Evolutionary conservation across 805 yeast genomes (phyloP), one percentile per base, ranked within the genome.

Genomic region (Zygosaccharomyces siamensis): DNA sequence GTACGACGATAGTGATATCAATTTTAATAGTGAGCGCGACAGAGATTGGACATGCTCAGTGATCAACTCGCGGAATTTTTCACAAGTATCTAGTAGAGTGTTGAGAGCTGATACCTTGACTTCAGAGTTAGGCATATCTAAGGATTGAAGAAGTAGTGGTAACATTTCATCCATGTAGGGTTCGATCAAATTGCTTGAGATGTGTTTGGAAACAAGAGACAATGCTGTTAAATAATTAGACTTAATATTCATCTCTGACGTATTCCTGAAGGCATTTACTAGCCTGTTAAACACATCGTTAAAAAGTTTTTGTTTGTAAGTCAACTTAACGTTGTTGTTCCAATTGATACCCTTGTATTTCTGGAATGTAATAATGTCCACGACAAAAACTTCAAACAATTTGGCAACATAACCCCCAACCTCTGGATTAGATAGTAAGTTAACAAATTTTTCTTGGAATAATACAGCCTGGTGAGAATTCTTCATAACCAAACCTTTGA

Each of bases 261-360:
- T 50, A 5, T 51, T 55, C 27, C 68, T 66, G 62, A 77, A 81
- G 3, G 74, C 75, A 0, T 66, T 61, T 6, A 84, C 78, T 28
- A 89, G 62, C 27, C 63, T 65, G 0, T 86, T 85, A 5, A 88
- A 72, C 1, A 81, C 69, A 7, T 73, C 68, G 50, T 80, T 79
- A 62, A 89, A 88, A 23, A 87, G 74, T 54, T 82, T 82, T 61
- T 93, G 99, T 62, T 89, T 89, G 73, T 85, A 88, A 21, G 93
- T 72, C 39, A 78, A 65, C 50, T 86, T 77, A 16, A 84, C 77
- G 50, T 82, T 79, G 47, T 85, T 73, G 53, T 80, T 80, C 58
- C 61, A 60, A 52, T 74, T 33, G 60, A 63, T 55, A 61, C 73
- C 66, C 52, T 70, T 72, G 39, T 54, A 75, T 58, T 78, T 80